Base-by-base conservation (phyloP, 495 filamentous ascomycete genomes). In the Cercophora sp. region DNA sequence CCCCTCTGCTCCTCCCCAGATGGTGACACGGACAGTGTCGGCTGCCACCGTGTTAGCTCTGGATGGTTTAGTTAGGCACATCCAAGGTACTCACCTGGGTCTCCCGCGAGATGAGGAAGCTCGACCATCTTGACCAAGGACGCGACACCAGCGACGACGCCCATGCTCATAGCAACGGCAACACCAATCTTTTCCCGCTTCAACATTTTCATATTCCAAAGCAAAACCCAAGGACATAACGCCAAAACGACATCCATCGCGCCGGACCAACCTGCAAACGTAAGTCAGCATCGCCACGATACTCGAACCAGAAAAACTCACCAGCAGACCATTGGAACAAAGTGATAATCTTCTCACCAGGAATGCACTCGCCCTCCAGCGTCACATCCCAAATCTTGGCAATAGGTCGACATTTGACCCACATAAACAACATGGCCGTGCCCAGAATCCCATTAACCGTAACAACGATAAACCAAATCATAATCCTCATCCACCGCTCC, bases 131-230 rank as follows among this genome's bases (percentile, higher is more conserved):
- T 62, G 55, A 54, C 42, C 26, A 62, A 53, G 0, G 56, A 61
- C 9, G 59, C 51, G 20, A 25, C 48, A 4, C 59, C 55, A 15
- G 59, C 59, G 66, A 69, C 57, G 16, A 66, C 27, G 2, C 66
- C 68, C 64, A 71, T 68, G 46, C 68, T 69, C 68, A 71, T 71
- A 8, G 61, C 61, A 20, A 64, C 31, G 0, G 57, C 57, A n/a
- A 72, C 53, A 6, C 67, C 64, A 25, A 66, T 20, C 23, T 66
- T 62, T 49, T 70, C 67, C 15, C 47, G 64, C 4, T 20, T 57
- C 23, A 48, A 51, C 41, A 70, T 67, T 10, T 59, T 54, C 2
- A 66, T 31, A 5, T 53, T 57, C 36, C 58, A 55, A 2, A 70
- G 53, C 9, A 69, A 53, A 2, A 42, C 48, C 69, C 69, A 72